Evolutionary conservation across 2,329 filamentous ascomycete species (phyloP).

Genomic region (Ophiostoma fasciatum): DNA sequence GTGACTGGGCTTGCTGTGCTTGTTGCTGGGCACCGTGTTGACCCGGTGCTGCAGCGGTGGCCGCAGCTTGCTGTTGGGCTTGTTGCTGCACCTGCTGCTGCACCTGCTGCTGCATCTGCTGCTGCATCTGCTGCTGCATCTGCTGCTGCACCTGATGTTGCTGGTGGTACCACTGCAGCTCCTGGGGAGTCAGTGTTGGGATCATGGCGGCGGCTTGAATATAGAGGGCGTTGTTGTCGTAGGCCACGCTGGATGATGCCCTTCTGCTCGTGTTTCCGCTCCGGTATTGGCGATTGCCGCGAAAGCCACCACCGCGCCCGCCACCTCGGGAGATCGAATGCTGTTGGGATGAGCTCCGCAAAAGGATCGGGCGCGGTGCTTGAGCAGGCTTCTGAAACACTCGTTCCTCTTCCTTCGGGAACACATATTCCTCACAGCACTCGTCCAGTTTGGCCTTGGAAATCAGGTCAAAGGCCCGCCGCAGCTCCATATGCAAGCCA

Average conservation of each 20-base stretch:
- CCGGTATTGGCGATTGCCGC: conserved; percentile 32
- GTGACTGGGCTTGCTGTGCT: conserved; percentile 24
- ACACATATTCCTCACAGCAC: conserved; percentile 78
- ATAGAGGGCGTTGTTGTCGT: conserved; percentile 33
- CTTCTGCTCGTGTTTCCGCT: conserved; percentile 33
- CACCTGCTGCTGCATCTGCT: not conserved
- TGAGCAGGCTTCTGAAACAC: conserved; percentile 42
- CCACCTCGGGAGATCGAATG: conserved; percentile 31
- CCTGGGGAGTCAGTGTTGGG: conserved; percentile 28
- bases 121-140: conserved; percentile 1
- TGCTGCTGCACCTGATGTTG: conserved; percentile 23
- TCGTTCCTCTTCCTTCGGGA: conserved; percentile 65
- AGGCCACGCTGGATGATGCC: conserved; percentile 37
- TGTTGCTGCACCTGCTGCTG: not conserved
- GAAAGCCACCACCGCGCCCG: conserved; percentile 31
- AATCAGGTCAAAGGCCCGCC: conserved; percentile 74
- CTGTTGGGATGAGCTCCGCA: conserved; percentile 47
- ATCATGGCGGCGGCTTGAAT: conserved; percentile 22
- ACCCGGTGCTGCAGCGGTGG: conserved; percentile 30
- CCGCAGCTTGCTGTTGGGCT: conserved; percentile 21
- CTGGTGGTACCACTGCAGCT: conserved; percentile 33
- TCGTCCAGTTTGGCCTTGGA: conserved; percentile 64
- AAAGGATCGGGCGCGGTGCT: conserved; percentile 38
- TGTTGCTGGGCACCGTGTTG: conserved; percentile 19
- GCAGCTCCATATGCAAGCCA: conserved; percentile 77